Evolutionary conservation across 192 early-diverging fungal species (phyloP).

Genomic region (Coemansia biformis): DNA sequence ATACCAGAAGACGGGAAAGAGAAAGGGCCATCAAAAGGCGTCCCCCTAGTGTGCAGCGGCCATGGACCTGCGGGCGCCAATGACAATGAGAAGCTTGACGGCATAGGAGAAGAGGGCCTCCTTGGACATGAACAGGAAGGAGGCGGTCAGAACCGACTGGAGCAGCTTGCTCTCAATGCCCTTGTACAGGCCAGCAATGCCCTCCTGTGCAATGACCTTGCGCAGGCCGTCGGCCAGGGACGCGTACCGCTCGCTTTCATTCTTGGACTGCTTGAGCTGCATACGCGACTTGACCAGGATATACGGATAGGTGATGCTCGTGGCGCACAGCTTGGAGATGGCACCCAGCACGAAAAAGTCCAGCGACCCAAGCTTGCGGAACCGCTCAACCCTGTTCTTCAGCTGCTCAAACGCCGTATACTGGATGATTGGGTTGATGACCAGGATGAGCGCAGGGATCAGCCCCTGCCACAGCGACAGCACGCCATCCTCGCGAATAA

Average conservation of each 20-base stretch:
- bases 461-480: constrained; percentile 88
- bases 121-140: constrained; percentile 95
- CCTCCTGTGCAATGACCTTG: constrained; percentile 89
- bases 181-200: constrained; percentile 80
- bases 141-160: constrained; percentile 90
- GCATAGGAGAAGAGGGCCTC: constrained; percentile 71
- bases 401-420: constrained; percentile 98
- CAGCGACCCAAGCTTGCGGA: constrained; percentile 65
- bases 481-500: constrained; percentile 85
- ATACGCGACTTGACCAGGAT: constrained; percentile 98
- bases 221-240: constrained; percentile 82
- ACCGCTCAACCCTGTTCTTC: constrained; percentile 59
- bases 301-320: constrained; percentile 95
- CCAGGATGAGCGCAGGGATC: constrained; percentile 91
- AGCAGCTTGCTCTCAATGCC: constrained; percentile 94
- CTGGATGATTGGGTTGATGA: constrained; percentile 99
- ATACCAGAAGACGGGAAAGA: too few species aligned
- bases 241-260: constrained; percentile 67
- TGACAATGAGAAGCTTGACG: constrained; percentile 48
- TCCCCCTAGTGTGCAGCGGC: constrained; percentile 33
- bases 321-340: constrained; percentile 90
- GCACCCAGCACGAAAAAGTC: constrained; percentile 98
- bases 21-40: too few species aligned
- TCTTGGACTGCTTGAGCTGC: constrained; percentile 87
- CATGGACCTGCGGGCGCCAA: constrained; percentile 42